phyloP scores from a whole-genome alignment of 768 basidiomycete genomes.

The Tricholoma sp. region DNA sequence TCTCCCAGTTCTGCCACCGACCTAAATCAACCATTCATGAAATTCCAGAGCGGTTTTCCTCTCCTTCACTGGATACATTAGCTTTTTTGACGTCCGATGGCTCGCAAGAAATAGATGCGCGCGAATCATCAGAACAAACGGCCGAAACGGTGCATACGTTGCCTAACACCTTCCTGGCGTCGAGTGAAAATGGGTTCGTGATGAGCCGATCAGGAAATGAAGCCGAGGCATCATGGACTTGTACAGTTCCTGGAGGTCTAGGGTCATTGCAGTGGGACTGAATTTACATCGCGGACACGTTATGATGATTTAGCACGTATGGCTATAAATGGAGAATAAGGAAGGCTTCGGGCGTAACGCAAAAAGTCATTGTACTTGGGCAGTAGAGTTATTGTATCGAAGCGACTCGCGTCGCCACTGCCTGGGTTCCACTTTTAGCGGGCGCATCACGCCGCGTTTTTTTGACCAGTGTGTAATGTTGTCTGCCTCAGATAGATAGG shows the following conservation, averaged over 20 bases:
- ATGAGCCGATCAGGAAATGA: constrained; percentile 16
- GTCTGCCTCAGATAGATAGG: too few species aligned
- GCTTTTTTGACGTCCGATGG: constrained; percentile 19
- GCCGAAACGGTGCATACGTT: constrained; percentile 14
- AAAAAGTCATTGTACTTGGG: background rate
- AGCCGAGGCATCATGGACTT: constrained; percentile 33
- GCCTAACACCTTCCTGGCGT: constrained; percentile 35
- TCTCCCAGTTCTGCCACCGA: constrained; percentile 37
- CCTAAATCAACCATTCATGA: constrained; percentile 17
- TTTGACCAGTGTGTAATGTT: too few species aligned
- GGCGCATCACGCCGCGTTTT: too few species aligned
- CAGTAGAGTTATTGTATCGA: background rate
- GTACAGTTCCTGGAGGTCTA: constrained; percentile 33
- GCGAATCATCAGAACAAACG: background rate
- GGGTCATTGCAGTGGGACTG: constrained; percentile 20
- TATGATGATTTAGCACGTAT: background rate
- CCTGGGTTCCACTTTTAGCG: too few species aligned
- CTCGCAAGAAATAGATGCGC: constrained; percentile 3
- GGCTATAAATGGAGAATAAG: background rate
- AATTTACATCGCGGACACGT: background rate
- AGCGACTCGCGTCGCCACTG: too few species aligned
- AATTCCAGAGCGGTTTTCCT: constrained; percentile 4
- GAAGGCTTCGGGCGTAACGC: background rate
- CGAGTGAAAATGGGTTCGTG: constrained; percentile 53
- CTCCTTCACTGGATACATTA: constrained; percentile 3